phyloP scores from a whole-genome alignment of 1,284 basidiomycete genomes.

The Pseudozyma pruni region DNA sequence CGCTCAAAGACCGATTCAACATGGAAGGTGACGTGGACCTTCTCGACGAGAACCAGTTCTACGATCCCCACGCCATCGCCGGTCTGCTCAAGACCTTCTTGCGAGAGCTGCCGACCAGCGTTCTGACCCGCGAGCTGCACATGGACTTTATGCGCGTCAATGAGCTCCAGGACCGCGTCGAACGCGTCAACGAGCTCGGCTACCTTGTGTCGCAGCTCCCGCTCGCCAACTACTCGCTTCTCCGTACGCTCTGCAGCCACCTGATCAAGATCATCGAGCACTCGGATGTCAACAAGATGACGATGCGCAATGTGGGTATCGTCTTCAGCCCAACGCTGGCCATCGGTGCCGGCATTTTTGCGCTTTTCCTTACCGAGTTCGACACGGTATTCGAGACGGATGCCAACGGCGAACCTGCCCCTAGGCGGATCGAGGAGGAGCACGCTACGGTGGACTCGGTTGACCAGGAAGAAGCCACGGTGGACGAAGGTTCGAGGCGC shows the following conservation, averaged over 20 bases:
- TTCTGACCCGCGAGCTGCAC: slow-evolving; percentile 61
- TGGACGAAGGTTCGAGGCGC: slow-evolving; percentile 4
- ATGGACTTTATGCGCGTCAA: slow-evolving; percentile 63
- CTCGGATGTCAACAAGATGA: slow-evolving; percentile 94
- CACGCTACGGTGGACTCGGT: slow-evolving; percentile 2
- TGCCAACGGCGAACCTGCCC: slow-evolving; percentile 54
- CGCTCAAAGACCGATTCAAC: slow-evolving; percentile 91
- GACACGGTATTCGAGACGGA: slow-evolving; percentile 60
- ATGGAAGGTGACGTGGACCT: slow-evolving; percentile 69
- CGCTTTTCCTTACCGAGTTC: slow-evolving; percentile 62
- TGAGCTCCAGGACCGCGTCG: slow-evolving; percentile 86
- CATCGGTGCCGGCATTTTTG: slow-evolving; percentile 63
- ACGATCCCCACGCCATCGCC: slow-evolving; percentile 64
- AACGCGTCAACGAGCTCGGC: slow-evolving; percentile 86
- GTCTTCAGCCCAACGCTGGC: slow-evolving; percentile 73
- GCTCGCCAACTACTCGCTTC: slow-evolving; percentile 89
- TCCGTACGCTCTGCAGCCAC: slow-evolving; percentile 93
- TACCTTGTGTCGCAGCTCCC: slow-evolving; percentile 86
- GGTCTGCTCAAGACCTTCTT: slow-evolving; percentile 65
- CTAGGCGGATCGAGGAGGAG: slow-evolving; percentile 48
- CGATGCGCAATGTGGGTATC: slow-evolving; percentile 96
- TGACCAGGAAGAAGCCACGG: slow-evolving; percentile 7
- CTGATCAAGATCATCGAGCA: slow-evolving; percentile 94
- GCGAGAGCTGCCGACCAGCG: slow-evolving; percentile 60
- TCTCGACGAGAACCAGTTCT: slow-evolving; percentile 51